phyloP scores from a whole-genome alignment of 1,284 basidiomycete species.

The Sanghuangporus baumii region DNA sequence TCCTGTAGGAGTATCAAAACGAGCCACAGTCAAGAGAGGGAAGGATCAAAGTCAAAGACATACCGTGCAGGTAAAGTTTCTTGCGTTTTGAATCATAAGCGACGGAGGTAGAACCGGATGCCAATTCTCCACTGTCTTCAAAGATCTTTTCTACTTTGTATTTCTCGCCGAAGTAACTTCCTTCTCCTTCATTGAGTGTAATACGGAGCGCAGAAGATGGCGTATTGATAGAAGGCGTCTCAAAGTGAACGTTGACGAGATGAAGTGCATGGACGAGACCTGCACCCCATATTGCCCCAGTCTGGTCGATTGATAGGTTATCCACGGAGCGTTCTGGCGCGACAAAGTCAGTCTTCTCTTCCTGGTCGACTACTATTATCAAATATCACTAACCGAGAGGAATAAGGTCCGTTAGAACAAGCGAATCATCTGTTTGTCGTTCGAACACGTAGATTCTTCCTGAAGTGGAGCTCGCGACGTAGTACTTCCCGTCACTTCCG shows the following conservation, averaged over 20 bases:
- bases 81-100: constrained; percentile 44
- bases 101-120: constrained; percentile 47
- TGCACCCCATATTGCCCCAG: constrained; percentile 54
- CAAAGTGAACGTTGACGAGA: constrained; percentile 31
- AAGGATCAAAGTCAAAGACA: constrained; percentile 12
- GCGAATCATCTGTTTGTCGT: constrained; percentile 46
- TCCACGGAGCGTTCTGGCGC: constrained; percentile 43
- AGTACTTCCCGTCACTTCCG: constrained; percentile 47
- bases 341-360: background rate
- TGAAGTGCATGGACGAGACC: constrained; percentile 31
- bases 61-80: constrained; percentile 54
- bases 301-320: constrained; percentile 49
- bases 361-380: background rate
- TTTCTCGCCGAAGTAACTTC: constrained; percentile 58
- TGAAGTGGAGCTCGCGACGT: constrained; percentile 39
- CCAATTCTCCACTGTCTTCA: constrained; percentile 54
- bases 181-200: constrained; percentile 43
- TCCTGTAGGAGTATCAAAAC: constrained; percentile 20
- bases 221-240: constrained; percentile 31
- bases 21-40: constrained; percentile 1
- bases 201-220: constrained; percentile 49
- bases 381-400: constrained; percentile 32
- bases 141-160: constrained; percentile 62
- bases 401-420: constrained; percentile 44
- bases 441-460: constrained; percentile 48